Evolutionary conservation across 768 basidiomycete genomes (phyloP), one percentile per base, ranked within the genome.

Genomic region (Lanmaoa pseudosensibilis): DNA sequence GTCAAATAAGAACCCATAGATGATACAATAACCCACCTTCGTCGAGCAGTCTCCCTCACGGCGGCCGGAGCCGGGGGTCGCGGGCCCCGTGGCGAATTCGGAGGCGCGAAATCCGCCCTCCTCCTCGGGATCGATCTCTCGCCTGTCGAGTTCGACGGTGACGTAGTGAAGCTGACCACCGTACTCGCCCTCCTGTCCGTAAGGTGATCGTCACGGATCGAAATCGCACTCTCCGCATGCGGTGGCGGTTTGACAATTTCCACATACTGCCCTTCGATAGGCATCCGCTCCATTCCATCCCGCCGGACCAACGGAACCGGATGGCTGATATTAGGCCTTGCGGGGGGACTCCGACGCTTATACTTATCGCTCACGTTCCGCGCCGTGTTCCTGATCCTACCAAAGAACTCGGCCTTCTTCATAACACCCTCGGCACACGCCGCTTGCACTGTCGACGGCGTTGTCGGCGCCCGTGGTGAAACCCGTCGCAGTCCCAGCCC

Each of bases 391-490:
- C 75, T 80, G 41, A 90, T 78, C 67, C 75, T 80, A n/a, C 78
- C 77, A 50, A 90, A 61, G 64, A 90, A 90, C 65, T 88, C 86
- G 18, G 74, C 77, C 69, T 90, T 91, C 67, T 79, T 85, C 80
- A 89, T 84, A 38, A 86, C 76, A 10, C 78, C 81, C 9, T 85
- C 79, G 54, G 78, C 49, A 48, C 69, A 72, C 33, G 66, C 66
- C 3, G 63, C 65, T 32, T 73, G 64, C 60, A 68, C 64, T 58
- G 65, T 68, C 60, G 58, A 57, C 50, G 69, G 56, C 41, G 75
- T 80, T 15, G 77, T 75, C 51, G 79, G 82, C 41, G 72, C 78
- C 8, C 75, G 75, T 45, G 79, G 81, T 21, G 74, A 68, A 21
- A 82, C 75, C 5, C 83, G 78, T 51, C 78, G 78, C 34, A 86